These are phyloP conservation scores for Protomyces gravidus DNA, from an alignment of 1,139 yeast species.

Conservation along the genomic window DNA sequence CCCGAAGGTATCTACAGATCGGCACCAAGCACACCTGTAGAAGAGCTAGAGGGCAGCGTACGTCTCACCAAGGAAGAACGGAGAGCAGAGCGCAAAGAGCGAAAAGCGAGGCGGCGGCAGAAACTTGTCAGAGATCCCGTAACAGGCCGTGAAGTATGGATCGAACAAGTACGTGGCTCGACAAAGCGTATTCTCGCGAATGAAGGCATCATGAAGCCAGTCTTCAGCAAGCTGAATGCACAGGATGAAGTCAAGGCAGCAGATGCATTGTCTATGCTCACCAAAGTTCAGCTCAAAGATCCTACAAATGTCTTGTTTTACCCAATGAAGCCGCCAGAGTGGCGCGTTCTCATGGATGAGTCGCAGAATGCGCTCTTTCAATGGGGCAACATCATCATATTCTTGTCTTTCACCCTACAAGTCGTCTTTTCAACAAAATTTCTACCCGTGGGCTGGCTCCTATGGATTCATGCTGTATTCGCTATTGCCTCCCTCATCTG, in stretches of 20 bases:
- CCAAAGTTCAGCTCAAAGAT: constrained; percentile 26
- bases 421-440: constrained; percentile 4
- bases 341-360: constrained; percentile 19
- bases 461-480: constrained; percentile 12
- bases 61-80: constrained; percentile 14
- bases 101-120: constrained; percentile 8
- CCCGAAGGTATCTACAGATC: constrained; percentile 17
- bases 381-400: constrained; percentile 14
- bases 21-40: not conserved
- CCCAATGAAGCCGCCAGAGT: constrained; percentile 27
- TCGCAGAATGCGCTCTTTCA: constrained; percentile 11
- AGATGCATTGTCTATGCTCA: constrained; percentile 4
- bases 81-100: constrained; percentile 6
- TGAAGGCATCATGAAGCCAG: constrained; percentile 16
- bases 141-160: constrained; percentile 20
- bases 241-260: constrained; percentile 11
- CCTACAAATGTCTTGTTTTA: constrained; percentile 28
- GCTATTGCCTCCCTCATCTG: constrained; percentile 8
- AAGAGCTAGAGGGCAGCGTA: not conserved
- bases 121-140: constrained; percentile 22
- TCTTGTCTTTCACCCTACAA: constrained; percentile 8
- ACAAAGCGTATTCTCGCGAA: constrained; percentile 6
- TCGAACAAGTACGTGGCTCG: constrained; percentile 17
- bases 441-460: constrained; percentile 10
- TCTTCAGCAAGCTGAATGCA: not conserved